Evolutionary conservation across 2,329 filamentous ascomycete species (phyloP).

Genomic region (Colletotrichum gigasporum): DNA sequence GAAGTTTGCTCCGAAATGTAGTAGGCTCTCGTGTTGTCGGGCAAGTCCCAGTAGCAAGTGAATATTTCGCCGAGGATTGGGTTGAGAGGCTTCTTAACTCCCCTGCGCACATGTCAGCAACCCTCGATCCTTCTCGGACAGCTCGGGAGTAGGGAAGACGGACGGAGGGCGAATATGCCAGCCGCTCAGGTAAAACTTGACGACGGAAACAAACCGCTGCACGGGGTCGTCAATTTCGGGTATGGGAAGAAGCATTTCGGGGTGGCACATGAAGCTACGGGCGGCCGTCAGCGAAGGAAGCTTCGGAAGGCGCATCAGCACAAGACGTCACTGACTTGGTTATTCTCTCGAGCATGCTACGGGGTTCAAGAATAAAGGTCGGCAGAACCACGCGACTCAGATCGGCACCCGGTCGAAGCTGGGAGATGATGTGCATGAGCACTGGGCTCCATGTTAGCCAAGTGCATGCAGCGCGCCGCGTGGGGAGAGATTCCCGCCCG

Average conservation of each 20-base stretch:
- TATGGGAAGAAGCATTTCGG: constrained; percentile 92
- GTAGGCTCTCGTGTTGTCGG: constrained; percentile 85
- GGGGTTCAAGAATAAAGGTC: constrained; percentile 96
- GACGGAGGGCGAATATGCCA: constrained; percentile 99
- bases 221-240: constrained; percentile 88
- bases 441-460: constrained; percentile 61
- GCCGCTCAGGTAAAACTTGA: constrained; percentile 97
- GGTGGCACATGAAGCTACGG: constrained; percentile 96
- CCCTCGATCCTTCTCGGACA: background rate
- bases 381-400: constrained; percentile 93
- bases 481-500: background rate
- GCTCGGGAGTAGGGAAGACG: constrained; percentile 45
- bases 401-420: constrained; percentile 94
- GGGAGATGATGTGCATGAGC: constrained; percentile 95
- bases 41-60: constrained; percentile 94
- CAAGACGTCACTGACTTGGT: constrained; percentile 77
- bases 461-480: background rate
- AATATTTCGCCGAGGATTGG: constrained; percentile 95
- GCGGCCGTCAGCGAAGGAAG: constrained; percentile 9
- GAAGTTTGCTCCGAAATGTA: constrained; percentile 98
- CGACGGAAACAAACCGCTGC: constrained; percentile 90
- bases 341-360: constrained; percentile 98
- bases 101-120: constrained; percentile 61
- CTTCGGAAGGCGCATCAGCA: background rate
- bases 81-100: constrained; percentile 98